phyloP scores from a whole-genome alignment of 345 rosid genomes.

The Moricandia moricandioides region DNA sequence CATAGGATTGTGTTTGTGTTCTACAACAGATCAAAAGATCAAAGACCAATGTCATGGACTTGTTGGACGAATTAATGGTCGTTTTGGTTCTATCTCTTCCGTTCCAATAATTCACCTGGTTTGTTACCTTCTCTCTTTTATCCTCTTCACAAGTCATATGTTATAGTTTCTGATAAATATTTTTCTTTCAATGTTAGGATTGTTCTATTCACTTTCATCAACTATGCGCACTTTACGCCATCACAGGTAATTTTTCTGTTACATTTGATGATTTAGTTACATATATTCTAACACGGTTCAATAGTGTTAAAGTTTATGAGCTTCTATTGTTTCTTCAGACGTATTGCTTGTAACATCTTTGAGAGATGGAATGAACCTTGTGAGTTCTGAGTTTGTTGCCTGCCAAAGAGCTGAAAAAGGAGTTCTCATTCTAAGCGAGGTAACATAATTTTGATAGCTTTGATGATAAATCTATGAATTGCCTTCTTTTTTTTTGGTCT shows the following conservation, averaged over 20 bases:
- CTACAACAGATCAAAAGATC: slow-evolving; percentile 64
- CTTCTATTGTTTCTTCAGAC: slow-evolving; percentile 47
- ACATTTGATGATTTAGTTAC: slow-evolving; percentile 6
- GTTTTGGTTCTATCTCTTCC: slow-evolving; percentile 86
- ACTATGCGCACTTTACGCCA: slow-evolving; percentile 88
- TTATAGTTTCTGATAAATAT: slow-evolving; percentile 13
- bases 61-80: slow-evolving; percentile 95
- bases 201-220: slow-evolving; percentile 69
- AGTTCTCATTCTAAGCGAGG: slow-evolving; percentile 98
- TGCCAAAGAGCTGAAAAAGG: slow-evolving; percentile 93
- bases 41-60: slow-evolving; percentile 96
- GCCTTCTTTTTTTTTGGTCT: neutral
- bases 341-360: slow-evolving; percentile 90
- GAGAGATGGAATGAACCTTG: slow-evolving; percentile 99
- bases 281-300: neutral
- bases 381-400: slow-evolving; percentile 95
- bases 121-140: slow-evolving; percentile 29
- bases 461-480: neutral
- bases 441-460: slow-evolving; percentile 31
- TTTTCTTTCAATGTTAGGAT: slow-evolving; percentile 52
- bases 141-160: neutral
- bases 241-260: slow-evolving; percentile 60
- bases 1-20: neutral
- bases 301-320: neutral
- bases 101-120: slow-evolving; percentile 97